These are phyloP conservation scores for Mycena filopes DNA, from an alignment of 768 basidiomycete species.

Conservation along the genomic window DNA sequence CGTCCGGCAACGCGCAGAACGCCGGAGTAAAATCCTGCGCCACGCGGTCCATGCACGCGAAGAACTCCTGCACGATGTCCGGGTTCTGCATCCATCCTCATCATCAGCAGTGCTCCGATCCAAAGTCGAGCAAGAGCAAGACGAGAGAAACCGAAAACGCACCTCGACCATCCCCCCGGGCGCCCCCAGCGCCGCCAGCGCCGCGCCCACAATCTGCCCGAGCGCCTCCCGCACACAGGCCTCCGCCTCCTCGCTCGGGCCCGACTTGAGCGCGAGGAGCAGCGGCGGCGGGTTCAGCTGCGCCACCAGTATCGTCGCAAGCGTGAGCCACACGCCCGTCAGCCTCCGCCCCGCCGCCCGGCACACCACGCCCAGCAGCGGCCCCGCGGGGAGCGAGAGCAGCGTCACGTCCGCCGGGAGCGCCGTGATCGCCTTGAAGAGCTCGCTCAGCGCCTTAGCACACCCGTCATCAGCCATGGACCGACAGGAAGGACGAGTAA, in stretches of 20 bases:
- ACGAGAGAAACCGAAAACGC: slow-evolving; percentile 37
- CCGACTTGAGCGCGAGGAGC: slow-evolving; percentile 59
- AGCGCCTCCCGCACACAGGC: slow-evolving; percentile 65
- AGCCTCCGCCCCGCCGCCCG: slow-evolving; percentile 75
- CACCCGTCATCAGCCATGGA: not conserved
- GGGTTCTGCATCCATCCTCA: slow-evolving; percentile 83
- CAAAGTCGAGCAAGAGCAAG: not conserved
- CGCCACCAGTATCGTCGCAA: slow-evolving; percentile 82
- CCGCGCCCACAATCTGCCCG: slow-evolving; percentile 67
- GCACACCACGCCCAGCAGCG: slow-evolving; percentile 83
- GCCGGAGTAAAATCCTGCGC: slow-evolving; percentile 69
- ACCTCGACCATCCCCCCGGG: slow-evolving; percentile 79
- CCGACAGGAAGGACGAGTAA: not conserved
- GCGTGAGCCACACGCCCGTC: slow-evolving; percentile 85
- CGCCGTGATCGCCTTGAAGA: slow-evolving; percentile 88
- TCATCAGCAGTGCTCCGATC: not conserved
- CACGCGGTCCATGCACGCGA: slow-evolving; percentile 74
- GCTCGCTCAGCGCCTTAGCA: slow-evolving; percentile 80
- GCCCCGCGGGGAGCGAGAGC: slow-evolving; percentile 82
- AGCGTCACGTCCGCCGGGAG: slow-evolving; percentile 82
- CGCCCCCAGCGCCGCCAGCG: slow-evolving; percentile 61
- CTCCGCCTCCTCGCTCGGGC: slow-evolving; percentile 66
- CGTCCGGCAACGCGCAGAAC: slow-evolving; percentile 72
- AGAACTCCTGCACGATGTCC: slow-evolving; percentile 91
- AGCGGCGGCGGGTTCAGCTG: slow-evolving; percentile 82